Conservation (phyloP, 2,329 filamentous ascomycete species). For the Phoma herbarum region DNA sequence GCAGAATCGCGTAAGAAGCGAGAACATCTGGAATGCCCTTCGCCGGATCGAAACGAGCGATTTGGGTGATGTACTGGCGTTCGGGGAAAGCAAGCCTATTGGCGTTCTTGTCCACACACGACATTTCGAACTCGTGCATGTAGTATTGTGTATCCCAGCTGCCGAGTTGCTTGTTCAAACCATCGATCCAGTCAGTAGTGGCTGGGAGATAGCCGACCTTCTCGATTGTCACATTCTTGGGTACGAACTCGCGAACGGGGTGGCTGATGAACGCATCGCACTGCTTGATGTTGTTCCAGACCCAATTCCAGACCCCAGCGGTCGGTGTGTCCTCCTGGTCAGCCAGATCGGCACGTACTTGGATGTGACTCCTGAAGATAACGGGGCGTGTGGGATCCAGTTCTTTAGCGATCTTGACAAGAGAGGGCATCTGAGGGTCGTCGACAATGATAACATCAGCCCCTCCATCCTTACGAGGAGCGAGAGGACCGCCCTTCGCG, state of each 20-base stretch:
- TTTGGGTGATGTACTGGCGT: conserved; percentile 78
- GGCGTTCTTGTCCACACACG: conserved; percentile 68
- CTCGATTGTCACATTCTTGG: conserved; percentile 69
- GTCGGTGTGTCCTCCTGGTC: conserved; percentile 71
- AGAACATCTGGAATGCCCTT: conserved; percentile 84
- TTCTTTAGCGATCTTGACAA: conserved; percentile 78
- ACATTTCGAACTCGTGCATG: conserved; percentile 73
- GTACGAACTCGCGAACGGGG: conserved; percentile 79
- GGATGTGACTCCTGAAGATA: conserved; percentile 83
- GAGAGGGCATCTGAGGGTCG: conserved; percentile 83
- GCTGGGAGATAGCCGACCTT: conserved; percentile 80
- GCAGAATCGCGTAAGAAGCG: conserved; percentile 77
- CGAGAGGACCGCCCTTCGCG: conserved; percentile 71
- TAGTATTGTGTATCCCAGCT: conserved; percentile 78
- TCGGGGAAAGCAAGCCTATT: conserved; percentile 66
- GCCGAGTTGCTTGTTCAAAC: conserved; percentile 77
- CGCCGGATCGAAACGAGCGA: conserved; percentile 83
- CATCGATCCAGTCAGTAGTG: conserved; percentile 85
- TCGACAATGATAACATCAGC: conserved; percentile 82
- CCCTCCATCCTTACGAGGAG: conserved; percentile 71
- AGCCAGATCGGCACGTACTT: conserved; percentile 78
- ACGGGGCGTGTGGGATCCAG: conserved; percentile 76
- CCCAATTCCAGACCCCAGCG: conserved; percentile 75
- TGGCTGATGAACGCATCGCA: conserved; percentile 85
- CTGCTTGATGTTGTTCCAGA: conserved; percentile 75